These are phyloP conservation scores for Aspergillus ustus DNA, from an alignment of 2,329 filamentous ascomycete genomes.

Conservation along the genomic window DNA sequence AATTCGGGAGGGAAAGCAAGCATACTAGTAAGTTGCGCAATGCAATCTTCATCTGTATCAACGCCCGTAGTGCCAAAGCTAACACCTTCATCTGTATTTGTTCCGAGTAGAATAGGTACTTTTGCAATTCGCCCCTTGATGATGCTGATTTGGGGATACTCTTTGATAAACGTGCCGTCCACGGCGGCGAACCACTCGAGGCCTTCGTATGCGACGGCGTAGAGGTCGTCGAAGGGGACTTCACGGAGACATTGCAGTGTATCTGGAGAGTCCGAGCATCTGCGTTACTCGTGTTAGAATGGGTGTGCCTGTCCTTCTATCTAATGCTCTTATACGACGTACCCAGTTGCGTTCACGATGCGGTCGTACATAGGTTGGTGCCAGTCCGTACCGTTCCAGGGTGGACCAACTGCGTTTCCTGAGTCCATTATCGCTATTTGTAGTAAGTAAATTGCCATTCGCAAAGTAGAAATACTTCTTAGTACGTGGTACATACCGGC, in stretches of 20 bases:
- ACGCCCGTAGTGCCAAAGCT: slow-evolving; percentile 58
- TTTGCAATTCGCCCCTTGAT: slow-evolving; percentile 62
- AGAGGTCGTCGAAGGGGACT: slow-evolving; percentile 31
- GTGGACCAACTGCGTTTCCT: slow-evolving; percentile 36
- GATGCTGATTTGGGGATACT: slow-evolving; percentile 60
- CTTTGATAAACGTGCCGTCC: slow-evolving; percentile 62
- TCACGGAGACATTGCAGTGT: slow-evolving; percentile 37
- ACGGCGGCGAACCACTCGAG: slow-evolving; percentile 48
- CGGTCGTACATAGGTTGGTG: slow-evolving; percentile 39
- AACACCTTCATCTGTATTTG: slow-evolving; percentile 69
- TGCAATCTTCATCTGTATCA: slow-evolving; percentile 59
- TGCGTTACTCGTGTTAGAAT: slow-evolving; percentile 14
- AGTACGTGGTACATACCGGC: slow-evolving; percentile 26
- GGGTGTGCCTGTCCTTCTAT: neutral
- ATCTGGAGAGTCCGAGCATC: slow-evolving; percentile 31
- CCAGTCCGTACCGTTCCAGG: slow-evolving; percentile 40
- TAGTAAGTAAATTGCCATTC: neutral
- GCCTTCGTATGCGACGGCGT: slow-evolving; percentile 30
- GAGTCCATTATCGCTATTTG: slow-evolving; percentile 38
- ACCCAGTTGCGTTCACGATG: slow-evolving; percentile 34
- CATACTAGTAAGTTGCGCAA: slow-evolving; percentile 36
- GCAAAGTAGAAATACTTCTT: too few species aligned
- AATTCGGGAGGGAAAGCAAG: neutral
- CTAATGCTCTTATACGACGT: neutral
- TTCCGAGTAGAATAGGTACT: slow-evolving; percentile 66